These are phyloP conservation scores for Dictyostelium capitatum DNA, from an alignment of 78 protist genomes.

Conservation along the genomic window DNA sequence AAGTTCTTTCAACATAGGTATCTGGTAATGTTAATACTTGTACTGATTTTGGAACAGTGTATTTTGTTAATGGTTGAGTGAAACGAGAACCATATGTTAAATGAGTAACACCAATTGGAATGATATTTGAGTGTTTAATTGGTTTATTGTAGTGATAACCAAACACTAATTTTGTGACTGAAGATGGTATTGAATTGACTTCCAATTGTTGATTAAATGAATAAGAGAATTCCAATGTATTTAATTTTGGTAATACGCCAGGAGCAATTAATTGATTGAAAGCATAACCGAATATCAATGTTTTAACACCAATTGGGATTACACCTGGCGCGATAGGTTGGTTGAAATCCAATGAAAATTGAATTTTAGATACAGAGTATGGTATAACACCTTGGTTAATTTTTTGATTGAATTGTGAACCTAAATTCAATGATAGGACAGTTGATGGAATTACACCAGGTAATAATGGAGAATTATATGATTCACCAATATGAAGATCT, in stretches of 20 bases:
- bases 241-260: background rate
- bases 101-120: background rate
- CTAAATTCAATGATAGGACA: background rate
- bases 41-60: background rate
- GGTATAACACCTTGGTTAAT: background rate
- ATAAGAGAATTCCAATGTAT: background rate
- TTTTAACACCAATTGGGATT: background rate
- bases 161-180: background rate
- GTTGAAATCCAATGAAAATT: background rate
- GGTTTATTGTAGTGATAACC: conserved; percentile 25
- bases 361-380: background rate
- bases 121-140: background rate
- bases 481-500: conserved; percentile 11
- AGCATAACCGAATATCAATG: background rate
- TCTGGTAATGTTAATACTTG: background rate
- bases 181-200: background rate
- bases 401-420: conserved; percentile 9
- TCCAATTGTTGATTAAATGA: background rate
- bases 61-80: background rate
- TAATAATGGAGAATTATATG: background rate
- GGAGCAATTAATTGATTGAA: conserved; percentile 3
- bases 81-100: background rate
- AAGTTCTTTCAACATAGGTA: background rate
- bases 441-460: background rate
- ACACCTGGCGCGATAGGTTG: background rate